Evolutionary conservation across 78 protist species (phyloP).

Genomic region (Polysphondylium violaceum): DNA sequence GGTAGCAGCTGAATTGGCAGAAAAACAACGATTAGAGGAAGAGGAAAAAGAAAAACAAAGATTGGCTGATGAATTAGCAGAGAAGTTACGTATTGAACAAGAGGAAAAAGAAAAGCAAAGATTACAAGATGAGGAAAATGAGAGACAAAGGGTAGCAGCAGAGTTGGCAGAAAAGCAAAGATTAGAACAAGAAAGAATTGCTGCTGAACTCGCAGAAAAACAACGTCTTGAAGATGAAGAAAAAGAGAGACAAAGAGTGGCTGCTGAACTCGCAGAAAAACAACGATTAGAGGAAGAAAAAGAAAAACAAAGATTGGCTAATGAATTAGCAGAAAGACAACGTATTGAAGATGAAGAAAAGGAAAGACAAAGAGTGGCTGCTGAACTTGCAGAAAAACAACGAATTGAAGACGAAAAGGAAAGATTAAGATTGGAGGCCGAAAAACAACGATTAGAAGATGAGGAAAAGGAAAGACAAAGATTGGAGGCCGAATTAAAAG

Average conservation of each 20-base stretch:
- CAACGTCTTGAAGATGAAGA: not conserved
- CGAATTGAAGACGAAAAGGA: not conserved
- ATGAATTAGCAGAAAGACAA: not conserved
- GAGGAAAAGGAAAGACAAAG: not conserved
- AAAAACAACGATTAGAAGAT: not conserved
- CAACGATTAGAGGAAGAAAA: not conserved
- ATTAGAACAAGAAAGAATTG: conserved; percentile 4
- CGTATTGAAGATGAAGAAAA: not conserved
- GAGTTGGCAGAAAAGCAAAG: not conserved
- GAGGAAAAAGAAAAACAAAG: not conserved
- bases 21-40: not conserved
- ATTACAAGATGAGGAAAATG: not conserved
- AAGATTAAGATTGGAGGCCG: not conserved
- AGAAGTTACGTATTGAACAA: not conserved
- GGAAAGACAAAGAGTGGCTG: not conserved
- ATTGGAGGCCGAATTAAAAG: not conserved
- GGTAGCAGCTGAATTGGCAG: not conserved
- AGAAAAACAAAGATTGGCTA: not conserved
- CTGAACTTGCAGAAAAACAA: not conserved
- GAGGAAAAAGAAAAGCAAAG: not conserved
- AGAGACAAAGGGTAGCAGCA: not conserved
- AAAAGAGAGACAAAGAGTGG: not conserved
- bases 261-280: not conserved
- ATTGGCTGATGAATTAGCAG: not conserved
- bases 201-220: not conserved